Evolutionary conservation across 495 filamentous ascomycete species (phyloP).

Genomic region (Daldinia caldariorum): DNA sequence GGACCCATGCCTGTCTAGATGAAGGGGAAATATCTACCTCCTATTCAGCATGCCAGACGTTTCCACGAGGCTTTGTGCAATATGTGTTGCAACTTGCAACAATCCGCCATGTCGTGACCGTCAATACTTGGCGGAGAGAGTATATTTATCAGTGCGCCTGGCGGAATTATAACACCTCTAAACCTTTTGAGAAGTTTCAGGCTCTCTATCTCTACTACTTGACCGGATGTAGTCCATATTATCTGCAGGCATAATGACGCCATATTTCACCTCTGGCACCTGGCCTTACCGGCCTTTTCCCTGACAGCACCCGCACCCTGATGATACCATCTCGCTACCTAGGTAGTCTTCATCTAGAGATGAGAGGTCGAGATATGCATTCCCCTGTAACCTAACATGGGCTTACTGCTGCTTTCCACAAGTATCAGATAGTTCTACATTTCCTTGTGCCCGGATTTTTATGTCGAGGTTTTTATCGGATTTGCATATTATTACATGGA

Average conservation of each 20-base stretch:
- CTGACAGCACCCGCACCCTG: slow-evolving; percentile 10
- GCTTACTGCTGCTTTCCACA: slow-evolving; percentile 16
- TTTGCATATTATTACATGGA: slow-evolving; percentile 5
- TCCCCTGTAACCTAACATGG: slow-evolving; percentile 19
- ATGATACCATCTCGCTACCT: slow-evolving; percentile 1
- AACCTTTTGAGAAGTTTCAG: slow-evolving; percentile 3
- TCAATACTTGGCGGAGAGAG: slow-evolving; percentile 1
- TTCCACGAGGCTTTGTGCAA: neutral
- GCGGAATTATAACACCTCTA: neutral
- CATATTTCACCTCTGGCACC: slow-evolving; percentile 15
- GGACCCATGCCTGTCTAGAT: neutral
- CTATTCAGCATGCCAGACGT: slow-evolving; percentile 1
- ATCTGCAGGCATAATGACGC: slow-evolving; percentile 20
- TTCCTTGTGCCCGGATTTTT: slow-evolving; percentile 17
- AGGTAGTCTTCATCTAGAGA: slow-evolving; percentile 8
- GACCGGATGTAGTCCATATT: slow-evolving; percentile 29
- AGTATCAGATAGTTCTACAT: slow-evolving; percentile 38
- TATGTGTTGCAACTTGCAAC: neutral
- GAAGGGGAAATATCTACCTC: slow-evolving; percentile 8
- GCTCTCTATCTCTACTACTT: slow-evolving; percentile 1
- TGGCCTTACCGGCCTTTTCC: slow-evolving; percentile 5
- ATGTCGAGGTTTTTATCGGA: slow-evolving; percentile 14
- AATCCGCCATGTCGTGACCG: neutral
- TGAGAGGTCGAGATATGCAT: slow-evolving; percentile 11
- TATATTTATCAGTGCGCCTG: slow-evolving; percentile 1